Conservation (phyloP, 805 yeast genomes). For the Lipomyces mesembrius region DNA sequence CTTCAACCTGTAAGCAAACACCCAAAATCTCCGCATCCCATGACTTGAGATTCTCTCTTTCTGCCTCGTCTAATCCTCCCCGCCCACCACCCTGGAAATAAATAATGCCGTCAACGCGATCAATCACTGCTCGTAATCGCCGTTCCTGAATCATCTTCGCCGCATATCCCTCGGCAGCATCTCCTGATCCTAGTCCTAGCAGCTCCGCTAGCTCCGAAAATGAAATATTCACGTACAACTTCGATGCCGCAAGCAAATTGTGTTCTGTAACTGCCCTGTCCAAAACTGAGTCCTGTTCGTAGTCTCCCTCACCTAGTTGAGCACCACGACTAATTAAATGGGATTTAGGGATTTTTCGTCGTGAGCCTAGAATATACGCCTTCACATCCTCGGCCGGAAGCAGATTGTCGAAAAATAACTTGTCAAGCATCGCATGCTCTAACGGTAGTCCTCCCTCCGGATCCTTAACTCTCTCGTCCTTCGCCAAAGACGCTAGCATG, state of each 20-base stretch:
- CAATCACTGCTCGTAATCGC: conserved; percentile 43
- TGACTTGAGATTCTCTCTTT: conserved; percentile 15
- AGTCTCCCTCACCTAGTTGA: conserved; percentile 4
- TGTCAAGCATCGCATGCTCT: conserved; percentile 39
- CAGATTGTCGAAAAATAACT: conserved; percentile 41
- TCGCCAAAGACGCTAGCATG: conserved; percentile 39
- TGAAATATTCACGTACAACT: conserved; percentile 41
- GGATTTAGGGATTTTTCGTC: conserved; percentile 13
- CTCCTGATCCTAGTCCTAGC: conserved; percentile 38
- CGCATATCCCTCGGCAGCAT: conserved; percentile 41
- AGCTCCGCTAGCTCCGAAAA: conserved; percentile 40
- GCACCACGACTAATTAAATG: conserved; percentile 18
- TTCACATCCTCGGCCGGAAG: conserved; percentile 40
- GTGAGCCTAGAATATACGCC: conserved; percentile 31
- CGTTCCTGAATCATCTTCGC: conserved; percentile 44
- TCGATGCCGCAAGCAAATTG: conserved; percentile 44
- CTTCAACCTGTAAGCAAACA: conserved; percentile 38
- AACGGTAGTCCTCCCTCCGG: conserved; percentile 20
- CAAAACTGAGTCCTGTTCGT: conserved; percentile 39
- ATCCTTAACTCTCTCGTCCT: conserved; percentile 39
- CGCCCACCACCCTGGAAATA: conserved; percentile 27
- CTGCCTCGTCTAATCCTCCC: conserved; percentile 12
- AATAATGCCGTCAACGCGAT: conserved; percentile 42
- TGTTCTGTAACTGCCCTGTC: conserved; percentile 45
- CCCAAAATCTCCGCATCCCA: conserved; percentile 36